Evolutionary conservation across 192 early-diverging fungal genomes (phyloP).

Genomic region (Rhizophagus prolifer): DNA sequence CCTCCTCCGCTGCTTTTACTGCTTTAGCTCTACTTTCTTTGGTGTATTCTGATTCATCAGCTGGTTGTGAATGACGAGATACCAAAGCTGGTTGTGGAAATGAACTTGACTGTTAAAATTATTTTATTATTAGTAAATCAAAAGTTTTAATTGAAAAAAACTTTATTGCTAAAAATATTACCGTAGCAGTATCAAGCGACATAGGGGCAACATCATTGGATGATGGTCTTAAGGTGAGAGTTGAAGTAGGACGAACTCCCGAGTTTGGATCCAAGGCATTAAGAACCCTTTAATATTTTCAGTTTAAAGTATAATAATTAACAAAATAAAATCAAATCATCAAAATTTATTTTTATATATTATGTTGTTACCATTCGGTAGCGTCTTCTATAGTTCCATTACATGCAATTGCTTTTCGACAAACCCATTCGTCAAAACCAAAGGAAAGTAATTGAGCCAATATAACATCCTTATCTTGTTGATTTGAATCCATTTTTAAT

Average conservation of each 20-base stretch:
- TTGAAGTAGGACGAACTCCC: background rate
- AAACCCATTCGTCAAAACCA: constrained; percentile 8
- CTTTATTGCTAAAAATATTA: no score
- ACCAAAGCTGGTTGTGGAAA: background rate
- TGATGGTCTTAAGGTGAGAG: background rate
- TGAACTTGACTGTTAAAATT: background rate
- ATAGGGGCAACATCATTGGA: background rate
- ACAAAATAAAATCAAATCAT: background rate
- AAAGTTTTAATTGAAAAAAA: background rate
- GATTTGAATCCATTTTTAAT: background rate
- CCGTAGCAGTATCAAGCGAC: no score
- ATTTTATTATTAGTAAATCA: background rate
- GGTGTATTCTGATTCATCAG: background rate
- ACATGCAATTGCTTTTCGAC: background rate
- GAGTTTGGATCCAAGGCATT: background rate
- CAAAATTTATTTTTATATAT: background rate
- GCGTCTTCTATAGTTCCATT: background rate
- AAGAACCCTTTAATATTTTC: background rate
- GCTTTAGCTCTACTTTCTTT: constrained; percentile 1
- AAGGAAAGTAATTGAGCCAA: constrained; percentile 5
- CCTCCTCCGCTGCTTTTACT: background rate
- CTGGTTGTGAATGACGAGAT: constrained; percentile 8
- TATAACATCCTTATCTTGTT: background rate
- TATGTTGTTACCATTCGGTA: background rate
- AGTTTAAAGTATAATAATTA: background rate